Percentiles rank a stretch among this genome's conserved stretches.
Conservation (phyloP, 106 monocot species). For the Dendrobium huoshanense region DNA sequence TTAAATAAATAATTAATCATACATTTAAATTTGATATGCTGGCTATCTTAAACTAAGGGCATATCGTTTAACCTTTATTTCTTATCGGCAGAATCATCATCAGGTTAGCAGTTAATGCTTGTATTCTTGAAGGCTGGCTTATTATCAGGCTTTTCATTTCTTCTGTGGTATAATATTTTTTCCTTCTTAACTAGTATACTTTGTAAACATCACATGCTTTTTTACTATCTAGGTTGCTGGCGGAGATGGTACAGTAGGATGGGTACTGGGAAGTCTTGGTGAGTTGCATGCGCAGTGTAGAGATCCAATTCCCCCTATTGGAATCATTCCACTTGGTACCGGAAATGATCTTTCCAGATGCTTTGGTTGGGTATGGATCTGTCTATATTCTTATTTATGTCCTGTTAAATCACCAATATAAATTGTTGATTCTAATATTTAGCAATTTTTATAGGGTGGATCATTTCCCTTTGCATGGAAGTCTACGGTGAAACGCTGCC, state of each 20-base stretch:
- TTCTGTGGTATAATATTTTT: not conserved
- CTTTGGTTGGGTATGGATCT: conserved; percentile 85
- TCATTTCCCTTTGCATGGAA: conserved; percentile 96
- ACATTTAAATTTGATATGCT: no score
- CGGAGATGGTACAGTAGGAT: conserved; percentile 98
- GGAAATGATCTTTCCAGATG: conserved; percentile 97
- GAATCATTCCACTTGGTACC: conserved; percentile 96
- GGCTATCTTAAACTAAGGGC: no score
- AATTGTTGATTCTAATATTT: not conserved
- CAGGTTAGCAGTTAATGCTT: not conserved
- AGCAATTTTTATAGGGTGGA: conserved; percentile 56
- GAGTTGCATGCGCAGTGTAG: conserved; percentile 60
- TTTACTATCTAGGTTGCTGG: conserved; percentile 74
- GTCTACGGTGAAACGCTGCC: conserved; percentile 62
- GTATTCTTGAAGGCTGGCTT: not conserved
- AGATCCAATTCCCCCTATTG: conserved; percentile 83
- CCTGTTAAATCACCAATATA: not conserved
- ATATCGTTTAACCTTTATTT: not conserved
- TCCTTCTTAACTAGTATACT: not conserved
- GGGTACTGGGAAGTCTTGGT: conserved; percentile 79
- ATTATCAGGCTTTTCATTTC: not conserved
- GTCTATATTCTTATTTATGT: not conserved
- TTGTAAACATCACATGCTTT: not conserved
- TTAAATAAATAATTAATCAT: no score
- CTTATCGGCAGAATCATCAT: not conserved